Evolutionary conservation across 495 filamentous ascomycete genomes (phyloP).

Genomic region (Hypomontagnella submonticulosa): DNA sequence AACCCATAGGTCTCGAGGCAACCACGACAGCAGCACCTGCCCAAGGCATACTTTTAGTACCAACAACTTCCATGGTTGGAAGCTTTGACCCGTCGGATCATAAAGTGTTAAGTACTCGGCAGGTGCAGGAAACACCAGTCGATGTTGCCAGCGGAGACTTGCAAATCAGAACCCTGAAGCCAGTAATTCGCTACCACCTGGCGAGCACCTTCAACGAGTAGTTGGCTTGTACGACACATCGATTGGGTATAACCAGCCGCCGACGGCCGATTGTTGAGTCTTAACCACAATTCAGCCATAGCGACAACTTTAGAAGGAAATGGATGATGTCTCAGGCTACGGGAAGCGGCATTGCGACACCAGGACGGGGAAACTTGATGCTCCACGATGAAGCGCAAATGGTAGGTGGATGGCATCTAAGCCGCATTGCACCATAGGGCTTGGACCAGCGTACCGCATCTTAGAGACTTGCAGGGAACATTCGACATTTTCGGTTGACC

Average conservation of each 20-base stretch:
- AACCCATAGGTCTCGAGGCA: slow-evolving; percentile 18
- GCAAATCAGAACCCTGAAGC: background rate
- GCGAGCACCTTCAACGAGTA: slow-evolving; percentile 3
- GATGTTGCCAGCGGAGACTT: background rate
- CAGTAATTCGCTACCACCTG: slow-evolving; percentile 9
- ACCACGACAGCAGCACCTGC: slow-evolving; percentile 6
- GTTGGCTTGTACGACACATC: slow-evolving; percentile 1
- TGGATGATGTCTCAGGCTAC: background rate
- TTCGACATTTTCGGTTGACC: background rate
- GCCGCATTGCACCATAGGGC: too few relatives aligned
- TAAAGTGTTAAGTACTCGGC: background rate
- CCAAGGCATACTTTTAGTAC: background rate
- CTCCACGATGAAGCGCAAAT: too few relatives aligned
- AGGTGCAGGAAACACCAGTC: too few relatives aligned
- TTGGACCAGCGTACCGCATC: too few relatives aligned
- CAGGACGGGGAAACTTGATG: background rate
- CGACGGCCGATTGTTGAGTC: background rate
- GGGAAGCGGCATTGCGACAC: background rate
- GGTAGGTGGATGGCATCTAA: too few relatives aligned
- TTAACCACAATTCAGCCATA: slow-evolving; percentile 2
- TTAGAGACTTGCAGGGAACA: background rate
- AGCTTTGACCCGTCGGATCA: background rate
- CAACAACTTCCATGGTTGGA: background rate
- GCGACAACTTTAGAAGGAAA: background rate
- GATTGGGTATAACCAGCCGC: background rate